Evolutionary conservation across 208 protist species (phyloP), one percentile per base, ranked within the genome.

Genomic region (Crithidia expoeki): DNA sequence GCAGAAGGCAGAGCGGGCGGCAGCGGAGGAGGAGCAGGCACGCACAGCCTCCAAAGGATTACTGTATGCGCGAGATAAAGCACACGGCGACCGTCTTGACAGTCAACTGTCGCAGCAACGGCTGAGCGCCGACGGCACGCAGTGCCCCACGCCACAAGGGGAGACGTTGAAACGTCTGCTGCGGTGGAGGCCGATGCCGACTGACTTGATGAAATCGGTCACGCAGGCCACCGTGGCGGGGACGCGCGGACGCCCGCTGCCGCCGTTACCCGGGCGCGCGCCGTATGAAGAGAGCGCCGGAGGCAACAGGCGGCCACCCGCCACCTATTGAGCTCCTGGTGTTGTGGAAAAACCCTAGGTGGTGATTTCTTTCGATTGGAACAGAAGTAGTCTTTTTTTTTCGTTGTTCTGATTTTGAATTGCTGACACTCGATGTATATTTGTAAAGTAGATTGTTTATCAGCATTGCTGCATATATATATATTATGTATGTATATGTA

Each of bases 141-240:
- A 69, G 38, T 58, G 63, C 11, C 59, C 76, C 4, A 91, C 85
- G 9, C 79, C 75, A 17, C 80, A 89, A 72, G 68, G 76, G 17
- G 64, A 86, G 52, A 90, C 80, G 49, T 74, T 90, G 52, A 77
- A 94, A 74, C 84, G 90, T 3, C 76, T 93, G 0, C 65, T 95
- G 38, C 81, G 84, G 12, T 96, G 91, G 91, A 86, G 83, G 27
- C 88, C 91, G 46, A 91, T 90, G 81, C 88, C 87, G 4, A 70
- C 86, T 1, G 70, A 78, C 17, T 63, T 85, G 23, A 65, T 85
- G 58, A 60, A 72, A 1, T 64, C 82, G 49, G 61, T 76, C 1
- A 72, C 61, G 12, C 73, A 83, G 69, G 49, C 58, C n/a, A 68
- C 36, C 17, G 40, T 94, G 36, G 4, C 9, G 16, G 76, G 69